These are phyloP conservation scores for Ophiocordyceps polyrhachis-furcata DNA, from an alignment of 2,329 filamentous ascomycete species.

Conservation along the genomic window DNA sequence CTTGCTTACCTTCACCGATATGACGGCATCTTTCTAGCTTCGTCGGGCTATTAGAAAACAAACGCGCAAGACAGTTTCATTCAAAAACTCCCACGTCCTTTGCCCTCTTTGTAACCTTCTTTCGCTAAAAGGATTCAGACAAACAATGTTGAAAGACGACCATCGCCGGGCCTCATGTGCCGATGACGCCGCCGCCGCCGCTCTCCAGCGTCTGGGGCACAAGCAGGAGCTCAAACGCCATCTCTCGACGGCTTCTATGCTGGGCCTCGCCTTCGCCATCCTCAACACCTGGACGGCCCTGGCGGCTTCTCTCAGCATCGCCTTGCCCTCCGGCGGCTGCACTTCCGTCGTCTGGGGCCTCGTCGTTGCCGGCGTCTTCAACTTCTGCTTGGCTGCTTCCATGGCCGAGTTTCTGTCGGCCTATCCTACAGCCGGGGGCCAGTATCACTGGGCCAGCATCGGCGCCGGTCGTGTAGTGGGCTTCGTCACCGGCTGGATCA, in stretches of 20 bases:
- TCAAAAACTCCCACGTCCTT: too few relatives aligned
- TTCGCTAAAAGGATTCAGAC: too few relatives aligned
- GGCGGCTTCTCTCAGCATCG: slow-evolving; percentile 25
- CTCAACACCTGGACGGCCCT: slow-evolving; percentile 32
- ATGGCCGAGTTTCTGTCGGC: slow-evolving; percentile 54
- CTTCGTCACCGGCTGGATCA: slow-evolving; percentile 58
- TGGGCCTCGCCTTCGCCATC: slow-evolving; percentile 28
- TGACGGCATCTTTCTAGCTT: too few relatives aligned
- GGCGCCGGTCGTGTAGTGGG: slow-evolving; percentile 42
- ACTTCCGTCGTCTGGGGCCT: slow-evolving; percentile 58
- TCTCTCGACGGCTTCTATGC: slow-evolving; percentile 28
- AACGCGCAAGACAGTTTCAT: too few relatives aligned
- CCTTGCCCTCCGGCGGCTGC: slow-evolving; percentile 51
- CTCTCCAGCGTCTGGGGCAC: slow-evolving; percentile 25
- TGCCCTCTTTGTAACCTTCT: too few relatives aligned
- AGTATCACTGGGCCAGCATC: slow-evolving; percentile 56
- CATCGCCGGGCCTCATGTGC: neutral
- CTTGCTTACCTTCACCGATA: too few relatives aligned
- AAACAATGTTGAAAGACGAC: too few relatives aligned
- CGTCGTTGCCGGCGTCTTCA: slow-evolving; percentile 43
- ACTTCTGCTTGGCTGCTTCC: slow-evolving; percentile 48
- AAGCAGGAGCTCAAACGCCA: slow-evolving; percentile 30
- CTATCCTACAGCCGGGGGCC: slow-evolving; percentile 38
- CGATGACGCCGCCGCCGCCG: slow-evolving; percentile 14
- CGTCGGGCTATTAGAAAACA: too few relatives aligned